These are phyloP conservation scores for Fagus crenata DNA, from an alignment of 306 rosid genomes.

Conservation along the genomic window DNA sequence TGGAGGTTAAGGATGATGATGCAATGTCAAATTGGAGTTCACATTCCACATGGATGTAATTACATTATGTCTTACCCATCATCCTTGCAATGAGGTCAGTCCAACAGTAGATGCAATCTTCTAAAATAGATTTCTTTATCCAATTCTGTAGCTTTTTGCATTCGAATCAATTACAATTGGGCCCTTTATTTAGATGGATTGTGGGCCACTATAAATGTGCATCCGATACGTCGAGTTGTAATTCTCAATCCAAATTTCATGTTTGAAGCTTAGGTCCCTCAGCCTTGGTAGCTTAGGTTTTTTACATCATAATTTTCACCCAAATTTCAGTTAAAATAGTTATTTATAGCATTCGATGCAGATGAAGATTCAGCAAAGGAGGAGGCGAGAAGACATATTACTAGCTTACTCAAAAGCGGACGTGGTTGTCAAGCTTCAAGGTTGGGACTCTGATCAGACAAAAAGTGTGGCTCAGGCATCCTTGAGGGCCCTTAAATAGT, in stretches of 20 bases:
- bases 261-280: background rate
- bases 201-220: background rate
- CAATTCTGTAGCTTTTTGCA: background rate
- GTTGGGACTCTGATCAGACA: conserved; percentile 76
- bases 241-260: background rate
- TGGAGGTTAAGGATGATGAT: too few relatives aligned
- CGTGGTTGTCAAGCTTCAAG: conserved; percentile 78
- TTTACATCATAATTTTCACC: background rate
- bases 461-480: conserved; percentile 79
- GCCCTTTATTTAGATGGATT: background rate
- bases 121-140: too few relatives aligned
- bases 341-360: conserved; percentile 32
- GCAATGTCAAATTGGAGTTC: too few relatives aligned
- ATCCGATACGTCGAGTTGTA: background rate
- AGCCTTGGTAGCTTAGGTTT: background rate
- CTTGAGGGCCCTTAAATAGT: conserved; percentile 84
- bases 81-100: too few relatives aligned
- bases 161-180: background rate
- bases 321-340: background rate
- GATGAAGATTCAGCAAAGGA: conserved; percentile 86
- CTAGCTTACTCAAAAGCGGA: conserved; percentile 74
- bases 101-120: too few relatives aligned
- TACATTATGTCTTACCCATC: too few relatives aligned
- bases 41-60: too few relatives aligned
- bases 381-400: conserved; percentile 61